Conservation (phyloP, 495 filamentous ascomycete species). For the Penicillium cataractarum region DNA sequence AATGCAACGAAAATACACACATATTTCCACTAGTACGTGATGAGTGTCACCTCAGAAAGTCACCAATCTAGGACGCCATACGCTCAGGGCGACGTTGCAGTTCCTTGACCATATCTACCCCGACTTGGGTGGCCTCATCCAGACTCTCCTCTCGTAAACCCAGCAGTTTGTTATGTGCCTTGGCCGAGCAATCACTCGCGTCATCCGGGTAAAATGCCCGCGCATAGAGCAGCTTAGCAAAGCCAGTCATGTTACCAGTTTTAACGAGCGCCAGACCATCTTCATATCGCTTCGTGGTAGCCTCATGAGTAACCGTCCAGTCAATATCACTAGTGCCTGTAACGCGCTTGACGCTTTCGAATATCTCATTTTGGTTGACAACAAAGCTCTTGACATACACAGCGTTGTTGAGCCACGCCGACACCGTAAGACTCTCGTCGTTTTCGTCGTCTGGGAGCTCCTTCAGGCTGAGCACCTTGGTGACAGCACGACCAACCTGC, state of each 20-base stretch:
- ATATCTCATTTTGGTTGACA: slow-evolving; percentile 57
- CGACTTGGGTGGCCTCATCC: slow-evolving; percentile 53
- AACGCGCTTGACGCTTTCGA: slow-evolving; percentile 58
- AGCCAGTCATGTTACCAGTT: slow-evolving; percentile 49
- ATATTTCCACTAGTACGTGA: too few relatives aligned
- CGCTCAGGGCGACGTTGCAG: slow-evolving; percentile 31
- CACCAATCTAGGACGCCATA: slow-evolving; percentile 30
- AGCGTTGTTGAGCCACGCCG: slow-evolving; percentile 44
- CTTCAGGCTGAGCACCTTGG: slow-evolving; percentile 48
- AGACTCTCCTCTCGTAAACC: slow-evolving; percentile 59
- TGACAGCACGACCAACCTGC: slow-evolving; percentile 54
- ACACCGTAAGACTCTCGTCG: slow-evolving; percentile 38
- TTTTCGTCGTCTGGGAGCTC: slow-evolving; percentile 52
- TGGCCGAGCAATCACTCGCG: slow-evolving; percentile 38
- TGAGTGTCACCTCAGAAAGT: too few relatives aligned
- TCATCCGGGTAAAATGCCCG: slow-evolving; percentile 52
- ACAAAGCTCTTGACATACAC: slow-evolving; percentile 53
- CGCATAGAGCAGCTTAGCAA: slow-evolving; percentile 55
- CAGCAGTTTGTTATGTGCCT: slow-evolving; percentile 51
- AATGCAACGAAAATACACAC: too few relatives aligned
- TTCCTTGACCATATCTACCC: slow-evolving; percentile 38
- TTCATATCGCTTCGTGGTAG: slow-evolving; percentile 46
- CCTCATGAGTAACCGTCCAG: slow-evolving; percentile 57
- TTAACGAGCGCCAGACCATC: slow-evolving; percentile 46
- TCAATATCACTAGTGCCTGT: slow-evolving; percentile 54